Base-by-base conservation (phyloP, 441 rosid genomes). In the Capsella rubella region DNA sequence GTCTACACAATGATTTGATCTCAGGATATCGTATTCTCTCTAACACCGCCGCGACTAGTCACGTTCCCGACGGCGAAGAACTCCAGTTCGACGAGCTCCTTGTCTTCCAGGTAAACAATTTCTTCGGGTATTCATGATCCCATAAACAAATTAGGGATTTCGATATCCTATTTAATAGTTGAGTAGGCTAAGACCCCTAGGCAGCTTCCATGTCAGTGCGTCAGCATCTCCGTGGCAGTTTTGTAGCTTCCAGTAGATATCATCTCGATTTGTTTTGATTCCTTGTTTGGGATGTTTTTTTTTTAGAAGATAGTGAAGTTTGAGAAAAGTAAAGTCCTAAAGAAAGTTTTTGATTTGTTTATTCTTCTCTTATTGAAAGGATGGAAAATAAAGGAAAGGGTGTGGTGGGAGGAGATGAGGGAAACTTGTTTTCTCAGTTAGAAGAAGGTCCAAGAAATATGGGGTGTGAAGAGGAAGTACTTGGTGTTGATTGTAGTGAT, bases 341-440 rank as follows among this genome's bases (percentile, higher is more conserved):
- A 43, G 65, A 53, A 70, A 61, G 52, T 61, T 53, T 69, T 27
- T 59, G 15, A 14, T 69, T 54, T 34, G 70, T 29, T 8, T 14
- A 6, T 45, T 47, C 39, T 27, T 76, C 59, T 60, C 32, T 43
- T 45, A n/a, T 14, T 10, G 7, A 21, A 42, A 2, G 55, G 15
- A 80, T 55, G 62, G 78, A 63, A 69, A 76, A 71, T 65, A 71
- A 77, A 4, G 80, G 76, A 54, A 42, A 59, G 45, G 68, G 62
- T 53, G 0, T 46, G 5, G 35, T 37, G 39, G 59, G 28, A 60
- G 46, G 13, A 15, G 67, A 53, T 32, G 68, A 55, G 43, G 67
- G 40, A 35, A 60, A 60, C 61, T 73, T 56, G 71, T 1, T 51
- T 63, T 32, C 52, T 49, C 71, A 47, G 55, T 55, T 67, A 25